Conservation (phyloP, 495 filamentous ascomycete species). For the Xylaria telfairii region DNA sequence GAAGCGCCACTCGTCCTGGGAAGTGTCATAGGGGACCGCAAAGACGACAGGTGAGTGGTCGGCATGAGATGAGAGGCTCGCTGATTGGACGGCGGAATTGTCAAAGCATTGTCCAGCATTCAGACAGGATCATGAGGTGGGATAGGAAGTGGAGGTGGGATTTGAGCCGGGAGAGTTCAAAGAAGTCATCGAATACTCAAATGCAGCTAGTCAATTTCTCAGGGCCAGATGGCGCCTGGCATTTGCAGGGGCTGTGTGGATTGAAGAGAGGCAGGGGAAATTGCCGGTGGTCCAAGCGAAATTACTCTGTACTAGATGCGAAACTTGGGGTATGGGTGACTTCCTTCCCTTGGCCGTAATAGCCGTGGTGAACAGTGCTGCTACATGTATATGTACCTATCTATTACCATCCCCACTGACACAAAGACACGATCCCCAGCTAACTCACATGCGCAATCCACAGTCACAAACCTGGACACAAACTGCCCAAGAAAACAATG, state of each 20-base stretch:
- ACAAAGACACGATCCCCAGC: not conserved
- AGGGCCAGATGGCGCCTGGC: not conserved
- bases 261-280: conserved; percentile 29
- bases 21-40: not conserved
- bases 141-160: conserved; percentile 12
- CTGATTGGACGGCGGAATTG: not conserved
- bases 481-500: conserved; percentile 2
- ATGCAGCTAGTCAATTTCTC: not conserved
- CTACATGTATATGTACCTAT: not conserved
- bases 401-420: not conserved
- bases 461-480: too few relatives aligned
- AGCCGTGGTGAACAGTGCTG: not conserved
- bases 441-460: too few relatives aligned
- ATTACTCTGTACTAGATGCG: conserved; percentile 33
- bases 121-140: conserved; percentile 23
- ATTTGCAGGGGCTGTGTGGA: conserved; percentile 25
- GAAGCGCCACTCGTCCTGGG: conserved; percentile 7
- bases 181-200: not conserved
- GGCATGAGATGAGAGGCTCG: not conserved
- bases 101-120: conserved; percentile 1
- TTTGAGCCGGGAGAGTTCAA: not conserved
- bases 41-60: conserved; percentile 3
- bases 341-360: too few relatives aligned
- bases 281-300: conserved; percentile 38
- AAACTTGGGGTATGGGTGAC: not conserved